Evolutionary conservation across 73 alveolate species (phyloP), one percentile per base, ranked within the genome.

Genomic region (Paramecium caudatum): DNA sequence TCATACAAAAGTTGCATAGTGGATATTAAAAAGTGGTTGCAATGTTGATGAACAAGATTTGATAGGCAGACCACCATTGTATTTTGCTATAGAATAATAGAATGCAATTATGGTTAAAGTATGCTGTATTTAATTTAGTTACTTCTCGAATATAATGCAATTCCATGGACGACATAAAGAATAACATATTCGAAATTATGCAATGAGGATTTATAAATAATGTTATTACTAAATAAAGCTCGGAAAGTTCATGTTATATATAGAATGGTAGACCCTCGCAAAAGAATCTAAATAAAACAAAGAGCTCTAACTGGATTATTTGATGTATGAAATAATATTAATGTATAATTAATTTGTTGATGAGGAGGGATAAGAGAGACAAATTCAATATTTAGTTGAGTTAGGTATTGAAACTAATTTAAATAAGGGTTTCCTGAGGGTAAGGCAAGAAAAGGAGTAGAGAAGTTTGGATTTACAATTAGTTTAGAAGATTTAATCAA

Each of bases 331-430:
- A 37, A 27, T 27, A 27, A 55, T 2, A 19, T 55, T 16, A 19
- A 65, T 65, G 83, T 65, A 33, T 65, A 65, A 65, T 65, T 74
- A 74, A 74, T 74, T 74, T 74, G 43, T 74, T 39, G 88, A 74
- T 74, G 88, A 74, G 12, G 88, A 39, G 32, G 47, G 88, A 3
- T n/a, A 74, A 12, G 88, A 74, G 46, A 74, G 68, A 74, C 19
- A 74, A 45, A 74, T 74, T 16, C 15, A 23, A 19, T 27, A 12
- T 21, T 39, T 74, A 5, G 47, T 74, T 16, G 88, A 74, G 5
- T 36, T 41, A 41, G 88, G 88, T 74, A 74, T 41, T 74, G 8
- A 12, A 48, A 39, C n/a, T 41, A 39, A 41, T 45, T 41, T 41
- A 55, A 55, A 43, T 19, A 27, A 74, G 88, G 88, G 21, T 74